Base-by-base conservation (phyloP, 1,284 basidiomycete genomes). In the Ustilago sp. region DNA sequence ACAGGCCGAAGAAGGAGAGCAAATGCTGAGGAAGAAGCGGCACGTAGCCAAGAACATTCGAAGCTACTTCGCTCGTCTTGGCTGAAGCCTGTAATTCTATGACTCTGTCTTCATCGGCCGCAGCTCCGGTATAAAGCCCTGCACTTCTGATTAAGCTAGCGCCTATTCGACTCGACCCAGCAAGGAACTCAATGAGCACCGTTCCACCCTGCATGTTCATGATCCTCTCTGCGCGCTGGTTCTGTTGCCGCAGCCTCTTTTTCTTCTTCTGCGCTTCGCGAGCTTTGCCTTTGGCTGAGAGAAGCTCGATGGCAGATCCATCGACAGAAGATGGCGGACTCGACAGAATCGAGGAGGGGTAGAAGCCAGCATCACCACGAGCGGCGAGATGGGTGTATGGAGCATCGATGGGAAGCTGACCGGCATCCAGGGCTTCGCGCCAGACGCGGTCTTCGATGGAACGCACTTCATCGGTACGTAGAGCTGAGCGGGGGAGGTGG, bases 151-250 rank as follows among this genome's bases (percentile, higher is more conserved):
- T 78, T 17, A 81, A 31, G 17, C 69, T 79, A 8, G 80, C 79
- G 15, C 72, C 76, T 23, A 81, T 74, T 2, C 73, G 59, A 59
- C 68, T 73, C 17, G 59, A 63, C 4, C 79, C 80, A 3, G 79
- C 79, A 1, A 81, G 68, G 11, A 81, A 81, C 60, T 81, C 76
- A 56, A 81, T 73, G 35, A 81, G 63, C 17, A 81, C 80, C 17
- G 80, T 79, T 2, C 79, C 79, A 19, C 80, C 79, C 55, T 80
- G 79, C 71, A 81, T 71, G 38, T 67, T 54, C 39, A 43, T 47
- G 19, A 53, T 55, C 45, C 60, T 53, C 28, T 69, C 67, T 6
- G 56, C 57, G 15, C 56, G 62, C 55, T 68, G 45, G 7, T 34
- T 55, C 28, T 62, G 59, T 45, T 63, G 60, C 19, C 59, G 52